These are phyloP conservation scores for Neurospora sp. DNA, from an alignment of 2,329 filamentous ascomycete genomes.

Conservation along the genomic window DNA sequence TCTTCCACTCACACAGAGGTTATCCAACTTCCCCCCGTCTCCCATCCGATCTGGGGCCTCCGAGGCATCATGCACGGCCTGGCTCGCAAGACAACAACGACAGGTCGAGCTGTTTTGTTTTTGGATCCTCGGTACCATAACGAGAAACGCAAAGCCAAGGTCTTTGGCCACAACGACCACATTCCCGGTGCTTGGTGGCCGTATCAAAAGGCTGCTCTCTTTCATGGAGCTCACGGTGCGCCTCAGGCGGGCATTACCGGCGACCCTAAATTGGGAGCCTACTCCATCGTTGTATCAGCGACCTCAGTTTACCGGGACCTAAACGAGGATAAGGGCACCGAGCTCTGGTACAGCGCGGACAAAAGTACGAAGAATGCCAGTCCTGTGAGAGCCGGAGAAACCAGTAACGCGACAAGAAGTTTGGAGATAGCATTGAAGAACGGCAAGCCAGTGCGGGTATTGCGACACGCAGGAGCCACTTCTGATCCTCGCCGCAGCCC, in stretches of 20 bases:
- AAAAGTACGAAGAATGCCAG: constrained; percentile 13
- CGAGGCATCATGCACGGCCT: constrained; percentile 24
- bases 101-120: neutral
- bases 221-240: constrained; percentile 43
- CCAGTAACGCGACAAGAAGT: constrained; percentile 10
- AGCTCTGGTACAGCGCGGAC: constrained; percentile 19
- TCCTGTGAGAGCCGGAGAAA: neutral
- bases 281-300: constrained; percentile 42
- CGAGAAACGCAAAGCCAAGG: constrained; percentile 8
- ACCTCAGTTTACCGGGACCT: constrained; percentile 16
- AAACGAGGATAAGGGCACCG: constrained; percentile 18
- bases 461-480: constrained; percentile 17
- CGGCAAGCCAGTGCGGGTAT: constrained; percentile 19
- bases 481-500: constrained; percentile 9
- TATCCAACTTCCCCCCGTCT: constrained; percentile 8
- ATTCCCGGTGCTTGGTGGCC: constrained; percentile 42
- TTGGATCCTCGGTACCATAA: constrained; percentile 7
- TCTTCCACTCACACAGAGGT: neutral
- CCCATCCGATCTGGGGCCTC: constrained; percentile 22
- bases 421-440: constrained; percentile 13
- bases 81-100: neutral
- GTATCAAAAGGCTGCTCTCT: constrained; percentile 36
- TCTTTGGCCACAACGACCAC: constrained; percentile 25
- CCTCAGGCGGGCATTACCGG: constrained; percentile 42
- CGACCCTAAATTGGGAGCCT: constrained; percentile 33